Conservation (phyloP, 1,284 basidiomycete species). For the Tausonia pullulans region DNA sequence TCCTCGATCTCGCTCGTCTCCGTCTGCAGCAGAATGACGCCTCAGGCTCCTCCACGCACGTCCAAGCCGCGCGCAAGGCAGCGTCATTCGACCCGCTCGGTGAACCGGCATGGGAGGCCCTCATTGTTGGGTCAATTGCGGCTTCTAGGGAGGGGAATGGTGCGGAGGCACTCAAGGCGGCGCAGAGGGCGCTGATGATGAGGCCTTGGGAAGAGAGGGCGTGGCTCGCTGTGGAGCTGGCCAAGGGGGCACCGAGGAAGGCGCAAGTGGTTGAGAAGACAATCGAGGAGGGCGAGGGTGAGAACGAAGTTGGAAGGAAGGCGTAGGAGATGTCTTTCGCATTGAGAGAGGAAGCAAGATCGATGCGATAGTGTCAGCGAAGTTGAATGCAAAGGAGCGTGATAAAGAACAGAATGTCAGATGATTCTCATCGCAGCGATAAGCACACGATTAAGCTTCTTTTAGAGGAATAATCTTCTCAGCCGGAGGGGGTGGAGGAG, state of each 20-base stretch:
- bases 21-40: background rate
- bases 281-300: too few relatives aligned
- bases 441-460: too few relatives aligned
- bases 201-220: constrained; percentile 48
- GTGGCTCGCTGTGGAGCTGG: constrained; percentile 37
- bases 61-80: constrained; percentile 18
- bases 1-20: constrained; percentile 6
- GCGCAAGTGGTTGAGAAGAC: too few relatives aligned
- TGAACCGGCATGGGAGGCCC: constrained; percentile 26
- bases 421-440: too few relatives aligned
- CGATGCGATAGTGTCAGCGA: too few relatives aligned
- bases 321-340: too few relatives aligned
- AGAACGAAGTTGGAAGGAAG: too few relatives aligned
- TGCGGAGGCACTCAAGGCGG: constrained; percentile 29
- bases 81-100: constrained; percentile 22
- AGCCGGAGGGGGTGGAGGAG: too few relatives aligned
- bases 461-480: too few relatives aligned
- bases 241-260: background rate
- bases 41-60: background rate
- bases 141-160: constrained; percentile 26
- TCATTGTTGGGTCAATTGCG: constrained; percentile 32
- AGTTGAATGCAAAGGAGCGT: too few relatives aligned
- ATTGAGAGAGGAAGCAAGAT: too few relatives aligned
- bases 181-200: constrained; percentile 57
- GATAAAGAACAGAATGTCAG: too few relatives aligned